phyloP scores from a whole-genome alignment of 805 yeast genomes.

The Zygotorulaspora florentina region DNA sequence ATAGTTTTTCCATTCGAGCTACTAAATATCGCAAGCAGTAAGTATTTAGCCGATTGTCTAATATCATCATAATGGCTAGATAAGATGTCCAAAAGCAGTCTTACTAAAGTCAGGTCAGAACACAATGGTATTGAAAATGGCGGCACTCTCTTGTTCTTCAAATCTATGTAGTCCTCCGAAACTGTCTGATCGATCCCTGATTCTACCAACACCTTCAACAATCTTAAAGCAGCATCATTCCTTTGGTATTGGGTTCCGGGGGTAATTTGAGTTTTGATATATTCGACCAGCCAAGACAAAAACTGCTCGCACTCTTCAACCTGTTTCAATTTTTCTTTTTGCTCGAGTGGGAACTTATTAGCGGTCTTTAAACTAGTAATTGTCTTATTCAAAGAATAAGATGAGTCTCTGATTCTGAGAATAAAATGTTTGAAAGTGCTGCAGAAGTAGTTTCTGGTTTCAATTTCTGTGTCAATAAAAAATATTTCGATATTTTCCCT shows the following conservation, averaged over 20 bases:
- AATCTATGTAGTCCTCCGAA: constrained; percentile 34
- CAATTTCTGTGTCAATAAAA: constrained; percentile 63
- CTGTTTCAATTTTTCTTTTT: constrained; percentile 26
- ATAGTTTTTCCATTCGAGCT: constrained; percentile 4
- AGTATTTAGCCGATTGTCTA: constrained; percentile 46
- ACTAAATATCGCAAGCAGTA: constrained; percentile 41
- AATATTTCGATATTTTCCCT: constrained; percentile 44
- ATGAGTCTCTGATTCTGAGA: constrained; percentile 62
- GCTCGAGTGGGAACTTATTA: constrained; percentile 39
- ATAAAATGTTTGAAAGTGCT: constrained; percentile 61
- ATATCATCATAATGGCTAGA: constrained; percentile 76
- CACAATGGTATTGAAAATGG: constrained; percentile 48
- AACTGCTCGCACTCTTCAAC: constrained; percentile 39
- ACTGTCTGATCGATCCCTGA: constrained; percentile 55
- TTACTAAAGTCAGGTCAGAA: constrained; percentile 35
- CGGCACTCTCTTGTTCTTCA: constrained; percentile 44
- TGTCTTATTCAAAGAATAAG: constrained; percentile 55
- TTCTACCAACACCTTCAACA: constrained; percentile 44
- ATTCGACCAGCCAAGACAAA: constrained; percentile 37
- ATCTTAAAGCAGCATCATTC: constrained; percentile 44
- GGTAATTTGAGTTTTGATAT: constrained; percentile 39
- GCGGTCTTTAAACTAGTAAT: constrained; percentile 39
- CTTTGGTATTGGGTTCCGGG: constrained; percentile 59
- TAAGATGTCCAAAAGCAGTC: constrained; percentile 56
- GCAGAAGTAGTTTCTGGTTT: constrained; percentile 59